Evolutionary conservation across 106 monocot genomes (phyloP).

Genomic region (Dendrobium catenatum): DNA sequence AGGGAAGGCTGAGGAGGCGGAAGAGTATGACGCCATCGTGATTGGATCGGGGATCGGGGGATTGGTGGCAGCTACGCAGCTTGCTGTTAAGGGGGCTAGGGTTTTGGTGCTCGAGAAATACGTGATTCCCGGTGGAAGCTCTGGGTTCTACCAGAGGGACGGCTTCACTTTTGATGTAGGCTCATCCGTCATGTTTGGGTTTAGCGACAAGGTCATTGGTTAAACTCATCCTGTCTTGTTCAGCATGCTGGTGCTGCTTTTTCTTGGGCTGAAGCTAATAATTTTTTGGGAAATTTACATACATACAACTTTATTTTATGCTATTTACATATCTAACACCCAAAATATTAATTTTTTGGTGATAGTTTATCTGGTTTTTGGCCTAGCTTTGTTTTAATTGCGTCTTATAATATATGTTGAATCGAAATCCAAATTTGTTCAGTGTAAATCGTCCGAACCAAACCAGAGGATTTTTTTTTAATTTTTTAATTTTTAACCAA

Average conservation of each 20-base stretch:
- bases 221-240: not conserved
- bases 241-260: not conserved
- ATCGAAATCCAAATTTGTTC: too few species aligned
- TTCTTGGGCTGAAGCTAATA: not conserved
- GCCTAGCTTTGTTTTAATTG: not conserved
- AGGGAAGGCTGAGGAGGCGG: conserved; percentile 7
- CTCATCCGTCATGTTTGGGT: conserved; percentile 98
- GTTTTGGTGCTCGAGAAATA: conserved; percentile 98
- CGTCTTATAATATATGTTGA: too few species aligned
- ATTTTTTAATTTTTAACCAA: too few species aligned
- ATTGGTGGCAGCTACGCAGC: conserved; percentile 89
- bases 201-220: conserved; percentile 71
- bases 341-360: not conserved
- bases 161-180: conserved; percentile 96
- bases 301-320: too few species aligned
- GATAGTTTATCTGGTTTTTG: not conserved
- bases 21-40: conserved; percentile 80
- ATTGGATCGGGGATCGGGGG: conserved; percentile 97
- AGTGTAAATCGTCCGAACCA: too few species aligned
- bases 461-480: too few species aligned
- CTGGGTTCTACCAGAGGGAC: conserved; percentile 76
- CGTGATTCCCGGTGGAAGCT: conserved; percentile 93
- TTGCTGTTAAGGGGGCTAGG: conserved; percentile 84
- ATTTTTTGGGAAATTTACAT: not conserved
- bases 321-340: too few species aligned